Evolutionary conservation across 2,329 filamentous ascomycete species (phyloP).

Genomic region (Claviceps pusilla): DNA sequence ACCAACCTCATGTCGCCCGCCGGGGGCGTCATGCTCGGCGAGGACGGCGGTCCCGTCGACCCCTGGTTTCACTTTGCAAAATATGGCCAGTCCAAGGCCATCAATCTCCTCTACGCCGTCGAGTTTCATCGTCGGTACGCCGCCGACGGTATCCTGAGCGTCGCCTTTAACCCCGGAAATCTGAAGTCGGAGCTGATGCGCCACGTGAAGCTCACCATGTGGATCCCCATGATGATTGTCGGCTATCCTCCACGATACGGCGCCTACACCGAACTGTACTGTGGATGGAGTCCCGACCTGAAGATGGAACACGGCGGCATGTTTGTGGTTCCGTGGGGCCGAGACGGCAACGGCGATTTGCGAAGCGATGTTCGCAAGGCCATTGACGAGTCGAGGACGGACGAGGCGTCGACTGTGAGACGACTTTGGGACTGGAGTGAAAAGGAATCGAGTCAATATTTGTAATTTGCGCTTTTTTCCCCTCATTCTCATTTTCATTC

Average conservation of each 20-base stretch:
- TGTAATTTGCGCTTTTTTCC: too few species aligned
- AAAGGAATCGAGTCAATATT: slow-evolving; percentile 2
- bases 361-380: slow-evolving; percentile 1
- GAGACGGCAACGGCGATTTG: slow-evolving; percentile 1
- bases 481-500: too few species aligned
- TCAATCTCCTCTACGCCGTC: slow-evolving; percentile 17
- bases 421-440: slow-evolving; percentile 5
- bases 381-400: slow-evolving; percentile 1
- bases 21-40: slow-evolving; percentile 10
- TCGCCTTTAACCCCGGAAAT: slow-evolving; percentile 25
- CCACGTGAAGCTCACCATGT: slow-evolving; percentile 8
- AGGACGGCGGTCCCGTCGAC: neutral
- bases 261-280: slow-evolving; percentile 33
- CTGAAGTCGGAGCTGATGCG: slow-evolving; percentile 23
- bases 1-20: neutral
- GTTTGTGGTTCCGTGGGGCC: slow-evolving; percentile 6
- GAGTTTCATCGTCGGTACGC: slow-evolving; percentile 16
- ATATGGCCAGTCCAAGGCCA: slow-evolving; percentile 16
- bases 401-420: slow-evolving; percentile 1
- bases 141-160: slow-evolving; percentile 15
- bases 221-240: slow-evolving; percentile 8
- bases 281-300: slow-evolving; percentile 28
- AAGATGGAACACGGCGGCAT: slow-evolving; percentile 14
- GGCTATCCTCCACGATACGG: slow-evolving; percentile 20
- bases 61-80: neutral